Base-by-base conservation (phyloP, 495 filamentous ascomycete genomes). In the Trichoderma erinaceum region DNA sequence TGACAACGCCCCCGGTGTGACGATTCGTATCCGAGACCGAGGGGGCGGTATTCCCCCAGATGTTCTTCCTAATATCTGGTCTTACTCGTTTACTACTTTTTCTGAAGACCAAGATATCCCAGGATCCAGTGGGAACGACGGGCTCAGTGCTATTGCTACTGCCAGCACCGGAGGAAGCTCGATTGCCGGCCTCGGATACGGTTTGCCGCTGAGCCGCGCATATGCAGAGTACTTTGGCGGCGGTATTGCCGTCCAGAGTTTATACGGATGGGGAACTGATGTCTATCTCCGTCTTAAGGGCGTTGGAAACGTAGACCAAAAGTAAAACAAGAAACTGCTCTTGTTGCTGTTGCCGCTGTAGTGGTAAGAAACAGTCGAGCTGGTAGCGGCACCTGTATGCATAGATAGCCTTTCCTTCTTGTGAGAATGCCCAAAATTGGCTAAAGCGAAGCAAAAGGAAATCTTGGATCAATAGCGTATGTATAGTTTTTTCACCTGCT, bases 221-320 rank as follows among this genome's bases (percentile, higher is more conserved):
- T 99, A 99, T 78, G 95, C 95, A 0, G 93, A 99, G 79, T 97
- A 98, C 74, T 99, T 99, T 82, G 95, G 95, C 2, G 95, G 95
- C 1, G 92, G 94, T n/a, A 92, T 99, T 70, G 87, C 86, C 10
- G 88, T 99, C 68, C 95, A 98, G 83, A 97, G 92, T 73, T 75
- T 97, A 43, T 97, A 90, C 83, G 95, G 95, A 16, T 99, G 95
- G 95, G 95, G 95, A 3, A 83, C 82, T 29, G 84, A 84, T 67
- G 82, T 84, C 3, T 84, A 84, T 70, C 63, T 84, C 88, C 89
- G 66, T 86, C 74, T 99, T 71, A 91, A 92, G 75, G 95, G 95
- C 13, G 89, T 99, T 46, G 92, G 91, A 4, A 89, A 82, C 75
- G 85, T 90, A 35, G 78, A 79, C 67, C 23, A 61, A 29, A 61